These are phyloP conservation scores for Pseudocercospora ulei DNA, from an alignment of 2,329 filamentous ascomycete genomes.

Conservation along the genomic window DNA sequence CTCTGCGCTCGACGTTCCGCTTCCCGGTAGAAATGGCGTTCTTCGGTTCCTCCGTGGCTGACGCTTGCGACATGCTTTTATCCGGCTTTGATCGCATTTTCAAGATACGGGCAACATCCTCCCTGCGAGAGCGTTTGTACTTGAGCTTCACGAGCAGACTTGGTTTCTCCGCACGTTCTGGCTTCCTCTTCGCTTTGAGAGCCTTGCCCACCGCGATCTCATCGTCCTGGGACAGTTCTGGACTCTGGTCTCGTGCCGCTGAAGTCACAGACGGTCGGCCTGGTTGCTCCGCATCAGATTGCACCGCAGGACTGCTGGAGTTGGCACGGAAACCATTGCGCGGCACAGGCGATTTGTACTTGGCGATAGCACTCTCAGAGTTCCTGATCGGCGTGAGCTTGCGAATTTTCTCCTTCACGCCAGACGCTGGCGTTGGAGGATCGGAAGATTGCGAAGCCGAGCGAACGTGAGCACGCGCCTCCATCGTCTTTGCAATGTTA, in stretches of 20 bases:
- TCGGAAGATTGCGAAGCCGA: constrained; percentile 20
- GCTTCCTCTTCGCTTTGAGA: constrained; percentile 13
- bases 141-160: constrained; percentile 28
- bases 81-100: constrained; percentile 25
- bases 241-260: constrained; percentile 11
- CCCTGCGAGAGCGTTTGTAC: constrained; percentile 25
- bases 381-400: constrained; percentile 23
- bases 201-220: constrained; percentile 19
- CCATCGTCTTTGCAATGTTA: constrained; percentile 47
- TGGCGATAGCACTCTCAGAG: constrained; percentile 16
- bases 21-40: constrained; percentile 9
- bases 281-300: constrained; percentile 21
- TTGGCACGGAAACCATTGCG: constrained; percentile 28
- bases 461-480: constrained; percentile 30
- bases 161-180: constrained; percentile 11
- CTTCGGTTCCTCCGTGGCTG: constrained; percentile 15
- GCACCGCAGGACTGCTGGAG: constrained; percentile 27
- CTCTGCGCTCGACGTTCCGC: constrained; percentile 16
- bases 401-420: constrained; percentile 21
- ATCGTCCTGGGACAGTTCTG: constrained; percentile 21
- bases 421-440: constrained; percentile 14
- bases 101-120: constrained; percentile 28
- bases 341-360: constrained; percentile 28
- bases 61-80: constrained; percentile 14
- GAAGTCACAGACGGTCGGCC: constrained; percentile 10